Base-by-base conservation (phyloP, 768 basidiomycete species). In the Trametes elegans region DNA sequence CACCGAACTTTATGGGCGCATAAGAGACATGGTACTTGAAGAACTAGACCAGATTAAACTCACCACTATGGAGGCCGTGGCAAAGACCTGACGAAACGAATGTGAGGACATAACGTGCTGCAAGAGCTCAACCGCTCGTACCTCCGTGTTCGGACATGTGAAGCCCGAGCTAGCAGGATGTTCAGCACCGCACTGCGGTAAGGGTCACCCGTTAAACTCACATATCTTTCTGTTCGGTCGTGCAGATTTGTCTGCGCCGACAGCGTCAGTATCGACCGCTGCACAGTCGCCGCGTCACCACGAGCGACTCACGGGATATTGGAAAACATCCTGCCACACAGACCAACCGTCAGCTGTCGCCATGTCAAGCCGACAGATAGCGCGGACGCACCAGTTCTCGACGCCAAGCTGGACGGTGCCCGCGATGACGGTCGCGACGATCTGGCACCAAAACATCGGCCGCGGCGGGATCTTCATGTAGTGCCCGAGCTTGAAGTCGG, bases 401-500 rank as follows among this genome's bases (percentile, higher is more conserved):
- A 87, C 81, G 2, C 77, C 82, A 3, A 88, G 71, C 59, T 88
- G 87, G 7, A 80, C 78, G 3, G 85, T 87, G 18, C 82, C 87
- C 0, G 84, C 82, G 27, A 90, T 66, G 16, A 68, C 56, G 6
- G 66, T 69, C 2, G 82, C 87, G 18, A 83, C 74, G n/a, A 59
- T 50, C 53, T 91, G 88, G 58, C 73, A 77, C 28, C 57, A 55
- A 38, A 62, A 65, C 65, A 66, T 64, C 24, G 59, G 56, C 27
- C 59, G 49, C 26, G 76, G 78, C 79, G 84, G 83, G 23, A 87
- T 75, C 73, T 83, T 79, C 77, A 84, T 84, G 71, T 75, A 86
- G 67, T 88, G 85, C 39, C 87, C 86, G n/a, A 88, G 77, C 67
- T 88, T 89, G 66, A 88, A 83, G 64, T 88, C 87, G 32, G 79